Conservation (phyloP, 495 filamentous ascomycete genomes). For the Cenococcum geophilum region DNA sequence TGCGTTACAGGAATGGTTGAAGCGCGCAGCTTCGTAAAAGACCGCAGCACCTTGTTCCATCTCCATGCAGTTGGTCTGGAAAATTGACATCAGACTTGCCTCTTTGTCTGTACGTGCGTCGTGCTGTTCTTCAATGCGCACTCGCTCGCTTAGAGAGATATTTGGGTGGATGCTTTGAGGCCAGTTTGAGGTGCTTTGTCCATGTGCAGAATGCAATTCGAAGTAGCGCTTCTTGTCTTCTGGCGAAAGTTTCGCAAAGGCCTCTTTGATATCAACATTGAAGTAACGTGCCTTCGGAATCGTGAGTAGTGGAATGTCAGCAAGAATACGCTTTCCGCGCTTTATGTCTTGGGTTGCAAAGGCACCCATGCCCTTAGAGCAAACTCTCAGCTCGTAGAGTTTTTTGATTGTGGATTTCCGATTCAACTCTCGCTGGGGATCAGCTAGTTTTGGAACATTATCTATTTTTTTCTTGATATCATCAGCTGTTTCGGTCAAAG, state of each 20-base stretch:
- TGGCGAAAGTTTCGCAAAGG: slow-evolving; percentile 23
- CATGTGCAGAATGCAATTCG: slow-evolving; percentile 27
- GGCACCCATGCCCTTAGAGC: slow-evolving; percentile 35
- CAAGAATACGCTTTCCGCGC: slow-evolving; percentile 49
- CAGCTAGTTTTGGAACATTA: too few species aligned
- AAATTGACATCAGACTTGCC: slow-evolving; percentile 28
- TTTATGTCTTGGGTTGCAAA: slow-evolving; percentile 32
- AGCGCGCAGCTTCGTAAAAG: slow-evolving; percentile 26
- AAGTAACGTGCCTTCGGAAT: slow-evolving; percentile 51
- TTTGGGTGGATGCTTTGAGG: slow-evolving; percentile 14
- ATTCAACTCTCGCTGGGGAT: too few species aligned
- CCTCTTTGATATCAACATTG: slow-evolving; percentile 20
- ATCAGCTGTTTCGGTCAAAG: too few species aligned
- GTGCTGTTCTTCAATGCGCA: slow-evolving; percentile 26
- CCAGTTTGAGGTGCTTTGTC: slow-evolving; percentile 25
- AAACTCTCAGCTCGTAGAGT: slow-evolving; percentile 1
- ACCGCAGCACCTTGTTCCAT: slow-evolving; percentile 23
- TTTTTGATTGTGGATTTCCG: background rate
- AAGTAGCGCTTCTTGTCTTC: slow-evolving; percentile 24
- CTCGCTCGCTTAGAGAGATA: slow-evolving; percentile 9
- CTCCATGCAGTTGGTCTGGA: slow-evolving; percentile 34
- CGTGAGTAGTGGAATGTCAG: slow-evolving; percentile 61
- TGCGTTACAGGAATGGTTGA: slow-evolving; percentile 37
- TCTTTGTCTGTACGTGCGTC: slow-evolving; percentile 18
- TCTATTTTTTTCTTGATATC: too few species aligned